Conservation (phyloP, 1,284 basidiomycete genomes). For the Pseudozyma pruni region DNA sequence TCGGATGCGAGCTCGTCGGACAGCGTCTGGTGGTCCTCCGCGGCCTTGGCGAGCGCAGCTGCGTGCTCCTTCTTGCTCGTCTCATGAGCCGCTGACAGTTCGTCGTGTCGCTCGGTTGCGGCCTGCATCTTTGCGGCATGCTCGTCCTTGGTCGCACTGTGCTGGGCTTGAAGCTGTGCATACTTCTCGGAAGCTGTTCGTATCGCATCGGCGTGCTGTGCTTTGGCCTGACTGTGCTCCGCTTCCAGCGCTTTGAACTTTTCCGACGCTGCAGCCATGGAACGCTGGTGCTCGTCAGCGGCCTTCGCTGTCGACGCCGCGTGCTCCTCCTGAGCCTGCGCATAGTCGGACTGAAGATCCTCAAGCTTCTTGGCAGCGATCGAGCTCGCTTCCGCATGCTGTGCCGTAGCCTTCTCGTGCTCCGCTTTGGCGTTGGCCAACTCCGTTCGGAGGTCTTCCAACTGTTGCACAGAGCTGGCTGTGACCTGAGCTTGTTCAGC, state of each 20-base stretch:
- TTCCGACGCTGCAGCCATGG: slow-evolving; percentile 1
- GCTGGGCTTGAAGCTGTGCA: slow-evolving; percentile 4
- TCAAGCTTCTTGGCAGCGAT: slow-evolving; percentile 8
- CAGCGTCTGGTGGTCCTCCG: slow-evolving; percentile 9
- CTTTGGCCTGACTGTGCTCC: slow-evolving; percentile 9
- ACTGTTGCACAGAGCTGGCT: slow-evolving; percentile 4
- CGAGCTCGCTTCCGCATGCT: slow-evolving; percentile 3
- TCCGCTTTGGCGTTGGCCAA: slow-evolving; percentile 7
- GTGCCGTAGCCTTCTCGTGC: slow-evolving; percentile 10
- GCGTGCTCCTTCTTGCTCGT: slow-evolving; percentile 15
- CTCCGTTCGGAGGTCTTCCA: slow-evolving; percentile 7
- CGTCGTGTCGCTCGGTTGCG: slow-evolving; percentile 10
- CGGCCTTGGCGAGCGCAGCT: slow-evolving; percentile 3
- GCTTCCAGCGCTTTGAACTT: slow-evolving; percentile 14
- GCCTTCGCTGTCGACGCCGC: slow-evolving; percentile 3
- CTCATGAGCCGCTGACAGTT: slow-evolving; percentile 7
- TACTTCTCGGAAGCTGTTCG: slow-evolving; percentile 9
- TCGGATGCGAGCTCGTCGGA: slow-evolving; percentile 15
- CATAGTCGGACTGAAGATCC: slow-evolving; percentile 13
- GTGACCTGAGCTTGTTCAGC: slow-evolving; percentile 16
- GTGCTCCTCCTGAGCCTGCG: slow-evolving; percentile 10
- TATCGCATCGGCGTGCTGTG: slow-evolving; percentile 4
- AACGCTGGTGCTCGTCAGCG: slow-evolving; percentile 12
- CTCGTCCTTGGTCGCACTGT: slow-evolving; percentile 13
- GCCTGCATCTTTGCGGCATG: slow-evolving; percentile 1